Evolutionary conservation across 495 filamentous ascomycete species (phyloP).

Genomic region (Bombardia bombarda): DNA sequence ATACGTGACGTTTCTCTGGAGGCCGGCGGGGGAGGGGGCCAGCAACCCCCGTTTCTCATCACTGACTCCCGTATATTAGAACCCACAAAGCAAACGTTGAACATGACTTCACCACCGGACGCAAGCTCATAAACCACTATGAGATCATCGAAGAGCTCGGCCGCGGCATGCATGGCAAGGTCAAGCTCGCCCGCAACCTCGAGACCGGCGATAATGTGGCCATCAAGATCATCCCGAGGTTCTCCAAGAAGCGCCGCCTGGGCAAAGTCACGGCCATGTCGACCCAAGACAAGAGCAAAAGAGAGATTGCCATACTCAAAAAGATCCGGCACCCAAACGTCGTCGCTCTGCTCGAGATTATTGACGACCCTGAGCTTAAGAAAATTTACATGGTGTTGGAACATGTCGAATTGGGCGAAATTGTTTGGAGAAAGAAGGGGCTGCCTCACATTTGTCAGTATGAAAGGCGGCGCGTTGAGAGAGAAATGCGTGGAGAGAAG

Average conservation of each 20-base stretch:
- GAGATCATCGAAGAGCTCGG: conserved; percentile 94
- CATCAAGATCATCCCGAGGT: conserved; percentile 97
- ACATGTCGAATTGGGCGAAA: conserved; percentile 87
- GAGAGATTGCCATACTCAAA: conserved; percentile 95
- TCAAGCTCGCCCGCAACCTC: conserved; percentile 81
- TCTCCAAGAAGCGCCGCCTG: conserved; percentile 84
- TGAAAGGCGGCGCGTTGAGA: conserved; percentile 71
- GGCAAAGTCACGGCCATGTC: conserved; percentile 54
- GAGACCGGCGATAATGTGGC: conserved; percentile 75
- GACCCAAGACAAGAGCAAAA: conserved; percentile 88
- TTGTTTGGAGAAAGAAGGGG: conserved; percentile 84
- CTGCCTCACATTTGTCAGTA: conserved; percentile 68
- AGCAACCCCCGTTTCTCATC: not conserved
- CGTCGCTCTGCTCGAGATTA: conserved; percentile 90
- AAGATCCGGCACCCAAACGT: conserved; percentile 95
- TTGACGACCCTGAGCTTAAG: conserved; percentile 89
- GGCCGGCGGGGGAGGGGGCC: too few relatives aligned
- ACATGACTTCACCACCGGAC: conserved; percentile 74
- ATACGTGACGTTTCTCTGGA: too few relatives aligned
- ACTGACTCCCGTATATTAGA: conserved; percentile 27
- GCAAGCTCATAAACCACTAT: conserved; percentile 95
- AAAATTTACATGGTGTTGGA: conserved; percentile 98
- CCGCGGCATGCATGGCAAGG: conserved; percentile 91
- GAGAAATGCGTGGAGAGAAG: conserved; percentile 55
- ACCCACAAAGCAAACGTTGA: conserved; percentile 88